Evolutionary conservation across 108 stramenopile genomes (phyloP).

Genomic region (Skeletonema grethae): DNA sequence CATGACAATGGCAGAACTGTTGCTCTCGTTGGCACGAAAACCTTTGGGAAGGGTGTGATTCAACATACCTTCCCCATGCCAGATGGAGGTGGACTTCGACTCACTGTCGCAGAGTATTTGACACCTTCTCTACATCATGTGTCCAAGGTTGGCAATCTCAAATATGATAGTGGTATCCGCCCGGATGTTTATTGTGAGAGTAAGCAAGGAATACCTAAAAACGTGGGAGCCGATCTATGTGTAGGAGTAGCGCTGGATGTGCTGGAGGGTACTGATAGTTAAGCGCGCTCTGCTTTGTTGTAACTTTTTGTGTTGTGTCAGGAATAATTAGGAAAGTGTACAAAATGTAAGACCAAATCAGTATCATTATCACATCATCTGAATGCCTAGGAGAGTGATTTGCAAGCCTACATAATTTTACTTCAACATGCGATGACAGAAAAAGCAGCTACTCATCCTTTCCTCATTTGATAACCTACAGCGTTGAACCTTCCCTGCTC

Average conservation of each 20-base stretch:
- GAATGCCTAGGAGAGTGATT: too few relatives aligned
- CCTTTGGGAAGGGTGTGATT: slow-evolving; percentile 80
- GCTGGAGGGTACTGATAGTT: slow-evolving; percentile 36
- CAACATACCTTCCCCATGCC: slow-evolving; percentile 91
- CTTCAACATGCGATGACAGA: background rate
- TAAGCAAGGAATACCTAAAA: slow-evolving; percentile 75
- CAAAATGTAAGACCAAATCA: background rate
- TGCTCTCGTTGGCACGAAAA: slow-evolving; percentile 74
- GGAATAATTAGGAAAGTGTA: slow-evolving; percentile 1
- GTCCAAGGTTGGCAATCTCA: slow-evolving; percentile 68
- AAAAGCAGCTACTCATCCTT: background rate
- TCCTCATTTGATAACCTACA: slow-evolving; percentile 49
- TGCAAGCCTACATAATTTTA: too few relatives aligned
- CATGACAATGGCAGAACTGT: slow-evolving; percentile 82
- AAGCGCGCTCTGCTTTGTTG: background rate
- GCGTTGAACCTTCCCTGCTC: slow-evolving; percentile 41
- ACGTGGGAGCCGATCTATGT: slow-evolving; percentile 80
- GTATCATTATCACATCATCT: too few relatives aligned
- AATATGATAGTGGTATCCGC: slow-evolving; percentile 69
- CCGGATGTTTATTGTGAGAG: slow-evolving; percentile 74
- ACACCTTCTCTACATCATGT: slow-evolving; percentile 79
- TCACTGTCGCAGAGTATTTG: slow-evolving; percentile 87
- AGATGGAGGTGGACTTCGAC: slow-evolving; percentile 81
- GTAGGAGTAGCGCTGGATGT: slow-evolving; percentile 80
- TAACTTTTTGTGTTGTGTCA: background rate